Evolutionary conservation across 306 rosid species (phyloP), one percentile per base, ranked within the genome.

Genomic region (Sindora glabra): DNA sequence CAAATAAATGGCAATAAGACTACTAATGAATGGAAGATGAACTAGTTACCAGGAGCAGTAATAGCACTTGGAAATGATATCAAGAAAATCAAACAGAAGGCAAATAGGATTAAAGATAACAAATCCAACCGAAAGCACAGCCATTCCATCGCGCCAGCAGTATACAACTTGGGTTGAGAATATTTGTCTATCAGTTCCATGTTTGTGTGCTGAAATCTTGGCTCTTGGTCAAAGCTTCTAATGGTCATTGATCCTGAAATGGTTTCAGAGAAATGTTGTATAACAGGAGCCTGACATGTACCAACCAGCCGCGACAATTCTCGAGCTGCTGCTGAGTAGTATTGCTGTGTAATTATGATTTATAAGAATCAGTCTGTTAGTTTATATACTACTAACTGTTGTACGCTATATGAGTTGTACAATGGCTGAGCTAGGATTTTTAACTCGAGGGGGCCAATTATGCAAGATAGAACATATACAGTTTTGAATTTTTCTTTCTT

Each of bases 261-360:
- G 3, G 81, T 81, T 64, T 81, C 83, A 0, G 83, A 46, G 65
- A 81, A 81, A 55, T 74, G 81, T 45, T 81, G 87, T 47, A 81
- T 74, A 16, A 74, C 83, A 5, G 83, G 83, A 37, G 87, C 83
- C 69, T 77, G 67, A 75, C 83, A 81, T 36, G 74, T 73, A 15
- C 87, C 87, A 2, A 12, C 6, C 16, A 48, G 5, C 2, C 19
- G 18, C 30, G 53, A 19, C n/a, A 48, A n/a, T 19, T 48, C 32
- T 25, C 53, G 27, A 5, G n/a, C 19, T 27, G 19, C 5, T 16
- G 18, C 7, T 22, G 7, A 19, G 53, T 16, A 19, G 1, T 2
- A 48, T 8, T 19, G 30, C 83, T 16, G n/a, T n/a, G n/a, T n/a
- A n/a, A n/a, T n/a, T n/a, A n/a, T n/a, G n/a, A n/a, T n/a, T n/a